Conservation (phyloP, 768 basidiomycete genomes). For the Nidularia sp. region DNA sequence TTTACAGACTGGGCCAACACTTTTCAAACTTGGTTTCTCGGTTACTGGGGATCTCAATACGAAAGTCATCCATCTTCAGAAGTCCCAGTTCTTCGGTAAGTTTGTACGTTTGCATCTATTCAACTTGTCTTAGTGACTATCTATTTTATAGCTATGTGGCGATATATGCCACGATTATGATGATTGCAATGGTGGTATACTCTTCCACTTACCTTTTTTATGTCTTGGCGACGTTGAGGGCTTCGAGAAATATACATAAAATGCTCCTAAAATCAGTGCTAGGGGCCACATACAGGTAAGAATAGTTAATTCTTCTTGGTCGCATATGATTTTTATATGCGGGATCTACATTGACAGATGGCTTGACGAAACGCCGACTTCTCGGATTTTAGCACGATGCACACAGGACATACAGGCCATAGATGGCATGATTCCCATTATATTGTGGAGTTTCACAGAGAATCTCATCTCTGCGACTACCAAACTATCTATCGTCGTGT, state of each 20-base stretch:
- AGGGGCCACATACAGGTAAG: conserved; percentile 56
- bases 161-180: conserved; percentile 11
- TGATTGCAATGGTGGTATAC: conserved; percentile 20
- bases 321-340: not conserved
- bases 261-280: conserved; percentile 50
- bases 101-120: conserved; percentile 5
- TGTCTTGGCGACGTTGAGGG: conserved; percentile 45
- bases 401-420: conserved; percentile 64
- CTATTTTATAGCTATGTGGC: conserved; percentile 38
- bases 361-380: conserved; percentile 40
- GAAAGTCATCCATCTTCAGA: conserved; percentile 24
- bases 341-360: conserved; percentile 26
- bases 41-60: conserved; percentile 45
- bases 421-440: conserved; percentile 30
- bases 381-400: conserved; percentile 59
- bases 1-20: conserved; percentile 15
- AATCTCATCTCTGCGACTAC: conserved; percentile 30
- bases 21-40: conserved; percentile 33
- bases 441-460: conserved; percentile 23
- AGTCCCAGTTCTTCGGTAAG: conserved; percentile 31
- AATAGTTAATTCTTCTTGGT: not conserved
- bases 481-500: conserved; percentile 37
- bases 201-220: conserved; percentile 30
- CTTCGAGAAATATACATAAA: conserved; percentile 50
- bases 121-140: not conserved